phyloP scores from a whole-genome alignment of 495 filamentous ascomycete species.

The Niebla homalea region DNA sequence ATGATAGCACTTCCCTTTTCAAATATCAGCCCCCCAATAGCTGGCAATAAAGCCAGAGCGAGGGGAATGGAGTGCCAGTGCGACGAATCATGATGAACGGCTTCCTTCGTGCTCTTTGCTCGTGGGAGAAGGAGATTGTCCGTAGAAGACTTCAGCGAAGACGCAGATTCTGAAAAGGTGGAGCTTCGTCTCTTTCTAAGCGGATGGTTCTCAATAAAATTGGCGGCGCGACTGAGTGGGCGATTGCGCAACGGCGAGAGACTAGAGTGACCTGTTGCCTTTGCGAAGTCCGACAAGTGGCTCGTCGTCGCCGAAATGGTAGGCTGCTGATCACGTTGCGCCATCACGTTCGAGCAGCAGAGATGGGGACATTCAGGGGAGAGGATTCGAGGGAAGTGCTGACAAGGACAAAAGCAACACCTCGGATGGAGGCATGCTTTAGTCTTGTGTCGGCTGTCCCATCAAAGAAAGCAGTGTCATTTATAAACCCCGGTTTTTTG shows the following conservation, averaged over 20 bases:
- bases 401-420: too few relatives aligned
- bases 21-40: conserved; percentile 72
- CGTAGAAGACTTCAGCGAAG: conserved; percentile 54
- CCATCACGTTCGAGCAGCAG: background rate
- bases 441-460: too few relatives aligned
- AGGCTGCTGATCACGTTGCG: background rate
- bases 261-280: conserved; percentile 5
- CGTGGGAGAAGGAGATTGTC: conserved; percentile 62
- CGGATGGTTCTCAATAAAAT: conserved; percentile 24
- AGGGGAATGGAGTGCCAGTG: conserved; percentile 69
- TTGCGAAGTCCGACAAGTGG: background rate
- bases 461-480: too few relatives aligned
- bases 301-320: background rate
- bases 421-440: too few relatives aligned
- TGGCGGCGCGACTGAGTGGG: conserved; percentile 28
- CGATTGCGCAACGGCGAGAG: conserved; percentile 28
- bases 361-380: too few relatives aligned
- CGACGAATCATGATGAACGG: conserved; percentile 31
- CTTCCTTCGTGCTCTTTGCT: conserved; percentile 19
- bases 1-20: conserved; percentile 67
- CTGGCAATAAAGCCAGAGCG: conserved; percentile 70
- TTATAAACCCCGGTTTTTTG: too few relatives aligned
- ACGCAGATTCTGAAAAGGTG: conserved; percentile 56
- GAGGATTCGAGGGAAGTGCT: too few relatives aligned
- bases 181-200: conserved; percentile 52